Evolutionary conservation across 2,329 filamentous ascomycete species (phyloP), one percentile per base, ranked within the genome.

Genomic region (Fusarium acutatum): DNA sequence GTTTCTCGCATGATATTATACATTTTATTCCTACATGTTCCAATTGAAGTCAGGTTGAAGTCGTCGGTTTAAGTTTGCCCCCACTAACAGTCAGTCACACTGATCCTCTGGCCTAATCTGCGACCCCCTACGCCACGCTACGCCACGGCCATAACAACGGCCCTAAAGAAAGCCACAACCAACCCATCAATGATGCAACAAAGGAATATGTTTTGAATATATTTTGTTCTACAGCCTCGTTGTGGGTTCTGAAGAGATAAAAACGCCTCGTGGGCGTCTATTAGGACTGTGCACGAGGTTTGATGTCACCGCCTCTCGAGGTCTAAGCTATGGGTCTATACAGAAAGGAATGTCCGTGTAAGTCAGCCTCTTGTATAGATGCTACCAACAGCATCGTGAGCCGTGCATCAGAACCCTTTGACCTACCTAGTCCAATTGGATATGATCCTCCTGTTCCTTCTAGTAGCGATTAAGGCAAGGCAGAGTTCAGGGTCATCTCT

Each of bases 101-200:
- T 60, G 35, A 73, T 69, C 75, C 73, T 54, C 22, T 53, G 75
- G 75, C 77, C 78, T 54, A 60, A 77, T 77, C 72, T 79, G 73
- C 76, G 70, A 78, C 78, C 78, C 46, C 64, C 64, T 63, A 68
- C 66, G 64, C 66, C 64, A 68, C 64, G 49, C 66, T 68, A 63
- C 67, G 71, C 70, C 71, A 74, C 54, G 60, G 60, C 66, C 72
- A 71, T 56, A 37, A 63, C 44, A 60, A 65, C 64, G 71, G 62
- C 60, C 71, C 64, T 72, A 46, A 58, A 64, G 40, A 49, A 68
- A 71, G 70, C 70, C 69, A 73, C 34, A 64, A 44, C 70, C 70
- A 73, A 54, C 59, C 24, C 43, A 62, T 62, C 43, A 41, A 66
- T n/a, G 41, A 38, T 44, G 56, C 53, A 64, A 65, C 43, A 57